Base-by-base conservation (phyloP, 805 yeast genomes). In the Clavispora phyllophila region DNA sequence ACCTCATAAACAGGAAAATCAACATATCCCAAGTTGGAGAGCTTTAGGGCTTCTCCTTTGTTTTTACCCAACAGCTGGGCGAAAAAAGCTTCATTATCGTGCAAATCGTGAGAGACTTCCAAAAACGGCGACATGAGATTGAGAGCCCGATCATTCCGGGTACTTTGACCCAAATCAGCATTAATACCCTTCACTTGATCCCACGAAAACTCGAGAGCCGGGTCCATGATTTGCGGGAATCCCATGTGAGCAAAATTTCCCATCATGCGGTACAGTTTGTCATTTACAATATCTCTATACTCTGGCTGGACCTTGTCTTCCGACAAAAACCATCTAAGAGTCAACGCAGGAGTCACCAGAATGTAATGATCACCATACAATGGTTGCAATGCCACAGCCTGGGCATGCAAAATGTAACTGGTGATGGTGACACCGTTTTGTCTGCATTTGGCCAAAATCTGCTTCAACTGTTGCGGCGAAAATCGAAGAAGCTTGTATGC, bases 221-320 rank as follows among this genome's bases (percentile, higher is more conserved):
- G 72, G 0, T 69, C 60, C n/a, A 60, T 37, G 19, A 51, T 49
- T 34, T 63, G 60, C 1, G 60, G 49, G 14, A 63, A 43, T 0
- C 73, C 73, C 36, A 56, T 48, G 42, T 62, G 64, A 3, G 73
- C 68, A 44, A 49, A 53, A 20, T 61, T 57, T 3, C 72, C 72
- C 40, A 66, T 42, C 24, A 63, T 45, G 41, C 57, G 60, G 42
- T 58, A 62, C 15, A 46, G 47, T 9, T 46, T 37, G 24, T 53
- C 44, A 6, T 24, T 15, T 8, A 57, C 50, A 9, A 60, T 45
- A 10, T 45, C 44, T 20, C 43, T 48, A 39, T 61, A 61, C 6
- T 41, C 50, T 0, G 47, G 41, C 5, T 37, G 40, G 13, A 53
- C 47, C 13, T 44, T 42, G 1, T 47, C 47, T 4, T 43, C 25